Base-by-base conservation (phyloP, 1,284 basidiomycete species). In the Trichosporon sp. region DNA sequence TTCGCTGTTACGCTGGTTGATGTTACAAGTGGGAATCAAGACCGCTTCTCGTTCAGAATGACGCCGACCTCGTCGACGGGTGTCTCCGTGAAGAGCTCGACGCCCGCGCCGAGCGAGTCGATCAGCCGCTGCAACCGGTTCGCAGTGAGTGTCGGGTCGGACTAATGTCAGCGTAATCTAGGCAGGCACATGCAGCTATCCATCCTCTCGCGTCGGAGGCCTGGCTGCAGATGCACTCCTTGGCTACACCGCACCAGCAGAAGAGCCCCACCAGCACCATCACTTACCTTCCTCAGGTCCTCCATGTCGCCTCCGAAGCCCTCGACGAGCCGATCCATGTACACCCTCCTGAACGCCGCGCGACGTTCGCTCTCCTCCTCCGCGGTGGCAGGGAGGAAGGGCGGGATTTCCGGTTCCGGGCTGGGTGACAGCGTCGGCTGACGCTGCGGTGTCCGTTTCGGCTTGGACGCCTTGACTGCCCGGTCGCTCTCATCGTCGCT, bases 311-410 rank as follows among this genome's bases (percentile, higher is more conserved):
- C 75, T 0, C 82, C 81, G 63, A 83, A 83, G 1, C 78, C 82
- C 70, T 82, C 75, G 9, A 83, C 80, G 27, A 83, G 67, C 62
- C 79, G 80, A 73, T 81, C 81, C 81, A 83, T 83, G 70, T 82
- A 83, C 53, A 83, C 77, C 62, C 76, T 73, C 67, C 76, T 77
- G 65, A 83, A 83, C 63, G 74, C 71, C 25, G 74, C 72, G 47
- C 78, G 69, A 34, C 80, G 72, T 23, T 77, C 75, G 21, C 79
- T 78, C 67, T 79, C 77, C 58, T 73, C 76, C 15, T 68, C 67
- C 11, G 25, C 69, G 6, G 64, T 25, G 25, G 68, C 44, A 11
- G 70, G 64, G 6, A 74, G 68, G 71, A 74, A 74, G 0, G 68
- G 68, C 1, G 73, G 73, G 27, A 74, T 68, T n/a, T 65, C 69